Evolutionary conservation across 345 rosid species (phyloP).

Genomic region (Syzygium oleosum): DNA sequence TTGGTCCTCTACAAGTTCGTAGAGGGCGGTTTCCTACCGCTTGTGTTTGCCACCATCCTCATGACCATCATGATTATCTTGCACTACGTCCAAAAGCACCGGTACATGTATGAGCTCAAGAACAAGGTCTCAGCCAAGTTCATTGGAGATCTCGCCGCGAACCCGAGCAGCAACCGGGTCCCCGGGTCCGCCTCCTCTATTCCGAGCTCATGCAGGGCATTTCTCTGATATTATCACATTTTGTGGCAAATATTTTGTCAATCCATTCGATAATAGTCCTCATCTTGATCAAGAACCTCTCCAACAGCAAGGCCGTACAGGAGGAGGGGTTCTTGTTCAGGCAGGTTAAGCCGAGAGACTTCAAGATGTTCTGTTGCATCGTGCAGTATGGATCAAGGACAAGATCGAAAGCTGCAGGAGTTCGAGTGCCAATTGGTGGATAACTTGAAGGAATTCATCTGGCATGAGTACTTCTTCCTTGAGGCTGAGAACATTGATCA

Average conservation of each 20-base stretch:
- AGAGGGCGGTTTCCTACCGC: slow-evolving; percentile 52
- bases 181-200: slow-evolving; percentile 66
- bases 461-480: slow-evolving; percentile 29
- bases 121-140: slow-evolving; percentile 48
- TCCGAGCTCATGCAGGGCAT: slow-evolving; percentile 74
- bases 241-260: slow-evolving; percentile 43
- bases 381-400: slow-evolving; percentile 61
- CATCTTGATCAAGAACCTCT: slow-evolving; percentile 58
- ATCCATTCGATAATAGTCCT: slow-evolving; percentile 52
- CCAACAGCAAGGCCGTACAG: slow-evolving; percentile 31
- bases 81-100: slow-evolving; percentile 48
- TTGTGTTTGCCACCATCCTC: slow-evolving; percentile 28
- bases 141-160: slow-evolving; percentile 23
- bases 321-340: slow-evolving; percentile 64
- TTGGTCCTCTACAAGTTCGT: slow-evolving; percentile 47
- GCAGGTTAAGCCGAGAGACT: slow-evolving; percentile 50
- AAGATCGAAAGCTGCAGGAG: slow-evolving; percentile 53
- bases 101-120: slow-evolving; percentile 41
- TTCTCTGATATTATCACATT: slow-evolving; percentile 67
- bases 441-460: slow-evolving; percentile 83
- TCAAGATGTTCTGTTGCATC: slow-evolving; percentile 57
- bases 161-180: slow-evolving; percentile 26
- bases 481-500: slow-evolving; percentile 28
- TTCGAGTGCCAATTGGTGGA: slow-evolving; percentile 84
- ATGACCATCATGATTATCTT: slow-evolving; percentile 47